Evolutionary conservation across 2,329 filamentous ascomycete genomes (phyloP), one percentile per base, ranked within the genome.

Genomic region (Ophiostoma perfectum): DNA sequence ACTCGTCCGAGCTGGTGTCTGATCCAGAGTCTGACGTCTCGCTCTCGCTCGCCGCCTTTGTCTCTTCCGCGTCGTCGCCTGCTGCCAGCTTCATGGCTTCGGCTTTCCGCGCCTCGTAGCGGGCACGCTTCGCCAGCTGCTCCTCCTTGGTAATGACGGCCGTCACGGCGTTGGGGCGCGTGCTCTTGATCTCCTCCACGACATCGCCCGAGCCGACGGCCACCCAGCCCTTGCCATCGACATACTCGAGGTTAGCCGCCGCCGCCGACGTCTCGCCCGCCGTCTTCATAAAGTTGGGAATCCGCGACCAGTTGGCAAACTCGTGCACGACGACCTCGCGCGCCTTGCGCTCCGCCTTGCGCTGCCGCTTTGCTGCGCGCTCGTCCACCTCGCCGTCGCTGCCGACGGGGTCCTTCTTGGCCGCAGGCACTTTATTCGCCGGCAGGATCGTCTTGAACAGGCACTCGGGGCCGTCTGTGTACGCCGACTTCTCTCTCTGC

Each of bases 221-320:
- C 0, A 97, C 84, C 94, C 95, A 98, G 1, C 94, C 94, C 74
- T 90, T 89, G 36, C 90, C 93, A 67, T 97, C 90, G 55, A 95
- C 85, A 76, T 89, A 97, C 68, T 89, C 87, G 2, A 75, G 82
- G 77, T 52, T 68, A 1, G 62, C 11, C 2, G 81, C 76, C 64
- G 82, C 82, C 16, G 77, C 76, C 9, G 77, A 78, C 1, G 78
- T 78, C 1, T 78, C 78, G 1, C 79, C 76, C 5, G 80, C 78
- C 58, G 76, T 81, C 76, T 91, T 92, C 69, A 97, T 78, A 75
- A 97, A 97, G 4, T 86, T 90, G 0, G 93, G 91, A 72, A 92
- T 90, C 74, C 92, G 94, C 49, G 86, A 88, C 7, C 90, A 93
- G 76, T 92, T 93, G 73, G 90, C 86, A 75, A 97, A 98, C 76